Evolutionary conservation across 192 early-diverging fungal genomes (phyloP), one percentile per base, ranked within the genome.

Genomic region (Kappamyces sp.): DNA sequence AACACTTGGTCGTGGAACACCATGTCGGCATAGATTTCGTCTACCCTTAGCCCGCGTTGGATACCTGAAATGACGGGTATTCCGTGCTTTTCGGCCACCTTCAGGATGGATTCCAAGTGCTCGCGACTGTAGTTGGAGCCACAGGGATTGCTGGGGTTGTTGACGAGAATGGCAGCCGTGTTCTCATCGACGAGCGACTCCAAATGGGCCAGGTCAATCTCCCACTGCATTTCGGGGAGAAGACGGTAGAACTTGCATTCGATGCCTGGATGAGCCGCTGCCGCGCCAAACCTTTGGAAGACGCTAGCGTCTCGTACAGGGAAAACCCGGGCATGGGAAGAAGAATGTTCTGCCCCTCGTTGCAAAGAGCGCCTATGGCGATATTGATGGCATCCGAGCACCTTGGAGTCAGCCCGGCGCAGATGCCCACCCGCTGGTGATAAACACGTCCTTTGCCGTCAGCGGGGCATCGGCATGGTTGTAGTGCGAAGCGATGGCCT

Each of bases 21-120:
- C 68, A 94, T 84, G 67, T 91, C 90, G 50, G 86, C 88, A 63
- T 94, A 94, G 54, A 94, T 94, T 66, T 94, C 92, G 51, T 47
- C 58, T 15, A 3, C 7, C 42, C 6, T 9, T 6, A 43, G 42
- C 42, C 6, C 5, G 31, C 31, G 50, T 36, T 6, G 31, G 6
- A 9, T 9, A 13, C 92, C 92, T 5, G 90, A 74, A 51, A 94
- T 91, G 9, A 94, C 74, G 44, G 90, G 90, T 34, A 94, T 65
- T 62, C 82, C 77, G 69, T 89, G 79, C 46, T 72, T 77, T 55
- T 89, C 86, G 40, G 86, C 87, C 3, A 94, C 74, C 2, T 63
- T 67, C 46, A 92, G 66, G 44, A 91, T 86, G 37, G 38, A 86
- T 15, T 77, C 61, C 40, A 94, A 73, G 51, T 92, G 90, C 31